Evolutionary conservation across 306 rosid genomes (phyloP).

Genomic region (Casuarina glauca): DNA sequence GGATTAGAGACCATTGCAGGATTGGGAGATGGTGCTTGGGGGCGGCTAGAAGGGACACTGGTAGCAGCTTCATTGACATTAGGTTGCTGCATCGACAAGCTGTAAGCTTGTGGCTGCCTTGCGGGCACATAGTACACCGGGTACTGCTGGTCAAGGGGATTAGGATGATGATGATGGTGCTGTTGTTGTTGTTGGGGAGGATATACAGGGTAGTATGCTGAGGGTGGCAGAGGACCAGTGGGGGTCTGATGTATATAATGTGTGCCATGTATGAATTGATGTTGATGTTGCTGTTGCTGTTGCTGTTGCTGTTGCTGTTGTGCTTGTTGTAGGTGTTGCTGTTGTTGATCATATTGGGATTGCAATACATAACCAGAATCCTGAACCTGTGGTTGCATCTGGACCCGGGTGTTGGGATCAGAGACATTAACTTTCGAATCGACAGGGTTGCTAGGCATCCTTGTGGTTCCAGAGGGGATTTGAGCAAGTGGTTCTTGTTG

Average conservation of each 20-base stretch:
- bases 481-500: conserved; percentile 80
- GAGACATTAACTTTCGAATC: conserved; percentile 61
- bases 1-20: conserved; percentile 52
- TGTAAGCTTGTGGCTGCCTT: conserved; percentile 76
- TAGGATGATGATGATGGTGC: conserved; percentile 55
- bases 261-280: conserved; percentile 62
- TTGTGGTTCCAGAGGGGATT: conserved; percentile 52
- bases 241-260: conserved; percentile 77
- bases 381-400: conserved; percentile 70
- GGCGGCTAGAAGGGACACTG: conserved; percentile 46
- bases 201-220: conserved; percentile 81
- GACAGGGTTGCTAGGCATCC: conserved; percentile 56
- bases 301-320: conserved; percentile 50
- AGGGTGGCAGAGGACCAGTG: conserved; percentile 46
- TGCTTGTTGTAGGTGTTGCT: conserved; percentile 34
- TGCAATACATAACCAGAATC: conserved; percentile 79
- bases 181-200: conserved; percentile 87
- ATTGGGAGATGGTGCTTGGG: conserved; percentile 59
- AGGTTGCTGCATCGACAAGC: conserved; percentile 63
- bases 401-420: conserved; percentile 64
- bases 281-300: conserved; percentile 38
- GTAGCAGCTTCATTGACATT: conserved; percentile 57
- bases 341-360: conserved; percentile 63
- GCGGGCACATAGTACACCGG: conserved; percentile 74
- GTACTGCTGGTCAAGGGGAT: conserved; percentile 71